Evolutionary conservation across 192 early-diverging fungal species (phyloP), one percentile per base, ranked within the genome.

Genomic region (Coemansia sp.): DNA sequence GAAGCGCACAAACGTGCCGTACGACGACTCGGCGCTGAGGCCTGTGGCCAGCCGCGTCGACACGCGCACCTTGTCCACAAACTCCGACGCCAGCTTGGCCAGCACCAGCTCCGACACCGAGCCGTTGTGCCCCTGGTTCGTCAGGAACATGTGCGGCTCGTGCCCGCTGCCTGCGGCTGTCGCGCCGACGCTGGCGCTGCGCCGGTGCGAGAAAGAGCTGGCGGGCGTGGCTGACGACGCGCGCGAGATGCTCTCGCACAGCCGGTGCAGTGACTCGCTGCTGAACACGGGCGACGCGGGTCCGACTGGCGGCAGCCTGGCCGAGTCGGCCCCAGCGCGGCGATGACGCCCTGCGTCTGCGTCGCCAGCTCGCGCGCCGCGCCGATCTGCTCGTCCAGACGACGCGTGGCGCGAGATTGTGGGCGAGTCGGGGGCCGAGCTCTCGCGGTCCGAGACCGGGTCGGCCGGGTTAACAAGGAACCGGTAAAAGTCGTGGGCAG

Each of bases 1-100:
- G 67, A 76, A 82, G 19, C 79, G 73, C n/a, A 82, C 54, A 70
- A 82, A 82, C 12, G 74, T 72, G 53, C 79, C 79, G 39, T 82
- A 82, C 24, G 79, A 82, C 17, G 79, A 76, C 54, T 76, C 70
- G 15, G 73, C 42, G 54, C 62, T 72, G 39, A 65, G 56, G n/a
- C 73, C 60, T 3, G 57, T 45, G 17, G 54, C 37, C 40, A 82
- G 68, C 24, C 79, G 73, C 40, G 79, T 75, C 27, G 79, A 82
- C 6, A 82, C 62, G 24, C 56, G 79, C 43, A 76, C 74, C 14
- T 56, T 58, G 53, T 63, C 56, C 6, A 67, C 27, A 64, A 82
- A 76, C 22, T 69, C 60, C 0, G 73, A 71, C 14, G 64, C 67
- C 54, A 82, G 70, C 70, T 82, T 82, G 5, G 61, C 64, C 70